Evolutionary conservation across 2,329 filamentous ascomycete genomes (phyloP).

Genomic region (Calonectria honghensis): DNA sequence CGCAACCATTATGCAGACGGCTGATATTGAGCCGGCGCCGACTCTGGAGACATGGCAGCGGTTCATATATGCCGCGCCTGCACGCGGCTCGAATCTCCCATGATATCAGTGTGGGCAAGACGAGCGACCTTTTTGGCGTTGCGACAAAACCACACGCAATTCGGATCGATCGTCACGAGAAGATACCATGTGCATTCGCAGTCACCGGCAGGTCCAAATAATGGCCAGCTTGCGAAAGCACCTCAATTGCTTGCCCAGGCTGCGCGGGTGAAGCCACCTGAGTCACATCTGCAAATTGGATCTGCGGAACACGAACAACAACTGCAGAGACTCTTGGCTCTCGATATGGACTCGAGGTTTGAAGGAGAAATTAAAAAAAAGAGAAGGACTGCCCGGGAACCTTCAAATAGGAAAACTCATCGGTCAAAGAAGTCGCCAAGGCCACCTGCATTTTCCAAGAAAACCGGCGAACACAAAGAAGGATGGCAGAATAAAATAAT

Average conservation of each 20-base stretch:
- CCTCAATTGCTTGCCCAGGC: constrained; percentile 46
- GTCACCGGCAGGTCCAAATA: neutral
- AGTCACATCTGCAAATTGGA: neutral
- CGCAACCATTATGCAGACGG: constrained; percentile 49
- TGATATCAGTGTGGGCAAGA: constrained; percentile 45
- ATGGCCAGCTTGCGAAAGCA: constrained; percentile 41
- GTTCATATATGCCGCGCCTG: constrained; percentile 52
- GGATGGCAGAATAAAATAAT: constrained; percentile 34
- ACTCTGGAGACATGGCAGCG: constrained; percentile 52
- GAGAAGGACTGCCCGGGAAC: neutral
- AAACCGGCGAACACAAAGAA: constrained; percentile 22
- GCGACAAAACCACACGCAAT: constrained; percentile 37
- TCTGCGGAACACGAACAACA: neutral
- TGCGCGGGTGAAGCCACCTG: constrained; percentile 31
- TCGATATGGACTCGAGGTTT: neutral
- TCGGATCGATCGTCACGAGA: constrained; percentile 35
- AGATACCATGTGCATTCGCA: constrained; percentile 39
- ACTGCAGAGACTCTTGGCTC: neutral
- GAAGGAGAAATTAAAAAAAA: neutral
- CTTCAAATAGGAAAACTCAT: neutral
- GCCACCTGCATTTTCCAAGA: neutral
- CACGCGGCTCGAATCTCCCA: constrained; percentile 49
- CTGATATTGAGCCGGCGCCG: constrained; percentile 47
- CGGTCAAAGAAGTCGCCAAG: constrained; percentile 24
- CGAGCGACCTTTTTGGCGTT: constrained; percentile 41